Evolutionary conservation across 345 rosid species (phyloP), one percentile per base, ranked within the genome.

Genomic region (Raphanus sativus): DNA sequence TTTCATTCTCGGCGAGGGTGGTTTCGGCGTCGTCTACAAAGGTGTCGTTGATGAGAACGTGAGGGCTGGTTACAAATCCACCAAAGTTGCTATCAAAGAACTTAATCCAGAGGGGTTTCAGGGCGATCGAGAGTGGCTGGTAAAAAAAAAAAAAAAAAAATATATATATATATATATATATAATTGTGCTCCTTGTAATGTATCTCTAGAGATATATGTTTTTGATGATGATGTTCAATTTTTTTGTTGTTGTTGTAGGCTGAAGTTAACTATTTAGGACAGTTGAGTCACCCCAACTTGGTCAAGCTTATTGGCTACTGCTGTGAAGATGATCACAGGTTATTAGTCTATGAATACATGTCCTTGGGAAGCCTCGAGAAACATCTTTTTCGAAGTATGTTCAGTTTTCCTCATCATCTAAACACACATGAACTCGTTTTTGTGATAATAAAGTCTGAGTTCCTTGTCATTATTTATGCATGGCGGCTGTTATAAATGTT

Each of bases 71-170:
- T 91, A 85, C 76, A 68, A 77, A 62, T 82, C 91, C 38, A 86
- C 88, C 0, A 60, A 71, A 67, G 99, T 95, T 62, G 99, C 98
- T 30, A 87, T 95, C 60, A 95, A 95, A 86, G 91, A 93, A 83
- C 94, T 95, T 75, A 90, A 90, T 83, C 98, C 89, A 3, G 92
- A 88, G 17, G 98, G 99, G 5, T 87, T 87, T 67, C 99, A 95
- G 73, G 99, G 99, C 59, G 98, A 95, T 86, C 81, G 96, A 81
- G 99, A 95, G 83, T 95, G 98, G 99, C 93, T 92, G 98, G 98
- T 94, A 90, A 42, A 21, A 21, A 21, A 21, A 21, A 21, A 21
- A 21, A 21, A 21, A 21, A 21, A 21, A 21, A 21, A 21, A 2
- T 34, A 11, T 48, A 5, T 28, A 28, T 28, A 89, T 28, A 28